Base-by-base conservation (phyloP, 2,329 filamentous ascomycete genomes). In the Trichoderma polysporum region DNA sequence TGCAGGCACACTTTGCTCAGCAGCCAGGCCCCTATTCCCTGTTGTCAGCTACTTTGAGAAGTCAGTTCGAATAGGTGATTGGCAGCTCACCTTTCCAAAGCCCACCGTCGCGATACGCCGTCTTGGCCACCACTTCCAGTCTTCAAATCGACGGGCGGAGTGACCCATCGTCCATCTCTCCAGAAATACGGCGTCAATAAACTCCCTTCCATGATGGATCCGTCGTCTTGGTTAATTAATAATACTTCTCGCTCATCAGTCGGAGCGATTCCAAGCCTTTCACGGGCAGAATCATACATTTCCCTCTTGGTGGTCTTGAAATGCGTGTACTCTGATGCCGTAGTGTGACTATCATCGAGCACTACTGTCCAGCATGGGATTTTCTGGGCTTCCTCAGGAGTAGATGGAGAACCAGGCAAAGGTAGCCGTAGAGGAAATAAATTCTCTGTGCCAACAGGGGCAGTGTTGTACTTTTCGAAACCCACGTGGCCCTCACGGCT, bases 101-200 rank as follows among this genome's bases (percentile, higher is more conserved):
- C 91, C 90, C 93, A 97, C 67, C 92, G 83, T 70, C 94, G 86
- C 6, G 91, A 92, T 7, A 91, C 95, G 0, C 94, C 94, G 63
- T 90, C 85, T 75, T 96, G 92, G 0, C 94, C 94, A 49, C 94
- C 94, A 67, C 87, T 89, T 2, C 84, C 85, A 45, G 75, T 69
- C 0, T 76, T 70, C 33, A 70, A 63, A 52, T 72, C 75, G 65
- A 92, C 82, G 0, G 87, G 85, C 1, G 94, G 94, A 41, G 94
- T 97, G 8, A 93, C 85, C 94, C 94, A 98, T 58, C 81, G 79
- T 1, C 86, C 88, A 4, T 83, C 77, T 52, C 91, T 87, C 82
- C 86, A 92, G 71, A 97, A 91, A 77, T 94, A 97, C 0, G 91
- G 88, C 0, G 90, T 96, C 0, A 91, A 94, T 17, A 91, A 85